Base-by-base conservation (phyloP, 306 rosid genomes). In the Astragalus membranaceus region DNA sequence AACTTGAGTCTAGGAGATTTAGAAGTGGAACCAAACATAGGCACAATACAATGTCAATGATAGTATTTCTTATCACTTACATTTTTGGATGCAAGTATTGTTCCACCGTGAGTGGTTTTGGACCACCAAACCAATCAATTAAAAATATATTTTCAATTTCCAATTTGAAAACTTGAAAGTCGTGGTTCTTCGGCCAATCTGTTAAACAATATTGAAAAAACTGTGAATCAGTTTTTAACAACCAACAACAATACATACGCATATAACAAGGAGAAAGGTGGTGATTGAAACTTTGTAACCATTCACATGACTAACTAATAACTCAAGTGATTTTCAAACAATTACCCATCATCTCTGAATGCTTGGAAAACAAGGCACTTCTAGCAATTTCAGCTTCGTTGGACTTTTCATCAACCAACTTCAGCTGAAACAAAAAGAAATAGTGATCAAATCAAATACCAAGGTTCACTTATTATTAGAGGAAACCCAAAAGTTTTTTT, bases 41-140 rank as follows among this genome's bases (percentile, higher is more conserved):
- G n/a, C n/a, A n/a, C n/a, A n/a, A n/a, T n/a, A n/a, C n/a, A n/a
- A n/a, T n/a, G n/a, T n/a, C n/a, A n/a, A n/a, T n/a, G n/a, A n/a
- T n/a, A 9, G 42, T 32, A n/a, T 3, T 64, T 73, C 16, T 64
- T 52, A 29, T 76, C 50, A 61, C 71, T 53, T 29, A 76, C 78
- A 46, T 16, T 72, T 82, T 79, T 4, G 63, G 64, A 68, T 85
- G 86, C 4, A 93, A 81, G 76, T 93, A 93, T 70, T 90, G 74
- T 26, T 89, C 89, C 67, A 83, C 81, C 0, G 89, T 77, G 67
- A 94, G 80, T 63, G 96, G 97, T 79, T 90, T 94, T 8, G 98
- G 87, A 60, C 97, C 94, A 49, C 97, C 98, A 36, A 87, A 90
- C 94, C 92, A 88, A 80, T 88, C 77, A 8, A 88, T 85, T 83